Conservation (phyloP, 73 alveolate species). For the Stentor roeselii region DNA sequence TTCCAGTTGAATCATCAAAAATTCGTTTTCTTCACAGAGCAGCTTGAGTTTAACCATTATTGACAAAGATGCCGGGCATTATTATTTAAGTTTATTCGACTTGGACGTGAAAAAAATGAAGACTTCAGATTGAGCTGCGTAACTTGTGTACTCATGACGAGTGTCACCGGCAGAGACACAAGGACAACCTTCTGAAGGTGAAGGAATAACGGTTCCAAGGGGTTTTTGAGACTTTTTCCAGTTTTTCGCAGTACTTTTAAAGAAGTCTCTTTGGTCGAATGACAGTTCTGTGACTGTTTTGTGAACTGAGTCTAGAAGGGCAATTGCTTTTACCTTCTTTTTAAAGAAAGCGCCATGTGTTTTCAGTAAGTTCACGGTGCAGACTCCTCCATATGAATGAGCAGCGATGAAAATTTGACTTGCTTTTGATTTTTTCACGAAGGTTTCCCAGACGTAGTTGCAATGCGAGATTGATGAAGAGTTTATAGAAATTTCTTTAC, state of each 20-base stretch:
- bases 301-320: constrained; percentile 71
- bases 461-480: constrained; percentile 74
- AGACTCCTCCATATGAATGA: constrained; percentile 86
- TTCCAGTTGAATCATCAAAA: neutral
- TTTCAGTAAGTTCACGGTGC: constrained; percentile 53
- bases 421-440: constrained; percentile 51
- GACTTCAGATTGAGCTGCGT: no score
- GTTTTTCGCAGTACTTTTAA: no score
- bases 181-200: constrained; percentile 24
- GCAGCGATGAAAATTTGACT: constrained; percentile 70
- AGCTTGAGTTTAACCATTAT: neutral
- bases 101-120: no score
- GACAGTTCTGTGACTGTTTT: neutral
- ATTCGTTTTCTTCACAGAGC: neutral
- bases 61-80: no score
- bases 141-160: constrained; percentile 54
- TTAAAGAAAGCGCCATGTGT: constrained; percentile 43
- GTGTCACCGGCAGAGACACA: constrained; percentile 54
- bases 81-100: no score
- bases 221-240: no score
- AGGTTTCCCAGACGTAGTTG: constrained; percentile 63
- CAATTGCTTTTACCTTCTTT: constrained; percentile 59
- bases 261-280: no score
- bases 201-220: no score
- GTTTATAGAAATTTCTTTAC: constrained; percentile 29